Conservation (phyloP, 805 yeast genomes). For the Priceomyces fermenticarens region DNA sequence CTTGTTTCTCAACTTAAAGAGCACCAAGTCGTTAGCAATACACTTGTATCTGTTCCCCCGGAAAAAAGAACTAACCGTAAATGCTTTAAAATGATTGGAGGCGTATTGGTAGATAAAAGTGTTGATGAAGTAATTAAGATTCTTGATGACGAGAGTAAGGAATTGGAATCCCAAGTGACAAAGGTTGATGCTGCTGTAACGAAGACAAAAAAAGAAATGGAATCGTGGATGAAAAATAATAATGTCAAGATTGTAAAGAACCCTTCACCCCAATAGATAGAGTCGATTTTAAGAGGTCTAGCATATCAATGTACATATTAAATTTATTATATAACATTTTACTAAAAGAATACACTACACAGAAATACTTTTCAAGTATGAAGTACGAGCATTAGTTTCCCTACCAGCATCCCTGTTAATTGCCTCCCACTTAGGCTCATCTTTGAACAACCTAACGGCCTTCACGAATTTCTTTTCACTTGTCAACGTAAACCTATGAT, state of each 20-base stretch:
- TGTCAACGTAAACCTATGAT: constrained; percentile 86
- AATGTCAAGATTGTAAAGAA: constrained; percentile 39
- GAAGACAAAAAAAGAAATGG: constrained; percentile 29
- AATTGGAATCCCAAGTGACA: constrained; percentile 19
- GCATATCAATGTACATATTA: neutral
- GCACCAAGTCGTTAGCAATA: constrained; percentile 39
- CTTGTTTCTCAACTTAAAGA: constrained; percentile 37
- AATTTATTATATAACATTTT: neutral
- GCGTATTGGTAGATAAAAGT: constrained; percentile 79
- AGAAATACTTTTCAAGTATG: constrained; percentile 30
- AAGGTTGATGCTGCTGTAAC: constrained; percentile 24
- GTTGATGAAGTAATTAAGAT: constrained; percentile 65
- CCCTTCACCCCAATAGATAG: neutral
- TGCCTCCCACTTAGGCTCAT: constrained; percentile 96
- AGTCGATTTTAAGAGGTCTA: neutral
- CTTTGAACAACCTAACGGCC: constrained; percentile 83
- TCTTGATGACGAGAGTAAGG: constrained; percentile 20
- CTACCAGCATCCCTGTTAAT: constrained; percentile 56
- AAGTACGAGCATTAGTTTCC: constrained; percentile 30
- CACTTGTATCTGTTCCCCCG: constrained; percentile 33
- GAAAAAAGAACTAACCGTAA: constrained; percentile 51
- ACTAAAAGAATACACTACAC: constrained; percentile 12
- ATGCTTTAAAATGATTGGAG: constrained; percentile 92
- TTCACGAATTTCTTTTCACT: constrained; percentile 53
- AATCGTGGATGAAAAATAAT: constrained; percentile 39